Conservation (phyloP, 1,139 yeast species). For the Casaregolazyma suthepensis region DNA sequence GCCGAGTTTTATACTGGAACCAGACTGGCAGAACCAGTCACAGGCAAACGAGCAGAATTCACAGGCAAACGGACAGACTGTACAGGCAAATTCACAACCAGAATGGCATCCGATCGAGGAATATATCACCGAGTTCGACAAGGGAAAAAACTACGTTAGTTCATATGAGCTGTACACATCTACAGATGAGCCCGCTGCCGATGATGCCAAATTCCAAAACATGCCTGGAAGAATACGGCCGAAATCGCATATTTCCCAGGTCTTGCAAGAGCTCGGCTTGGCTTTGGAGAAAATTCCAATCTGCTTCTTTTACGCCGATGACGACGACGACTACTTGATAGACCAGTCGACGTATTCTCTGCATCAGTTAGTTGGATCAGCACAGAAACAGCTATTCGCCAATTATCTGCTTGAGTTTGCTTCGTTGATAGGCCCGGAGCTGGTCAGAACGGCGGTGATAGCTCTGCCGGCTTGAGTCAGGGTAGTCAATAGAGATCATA, state of each 20-base stretch:
- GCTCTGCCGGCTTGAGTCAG: constrained; percentile 1
- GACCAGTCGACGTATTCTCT: neutral
- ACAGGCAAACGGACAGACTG: neutral
- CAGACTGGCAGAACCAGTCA: constrained; percentile 17
- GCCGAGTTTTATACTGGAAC: constrained; percentile 35
- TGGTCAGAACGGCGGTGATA: neutral
- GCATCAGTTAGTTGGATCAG: neutral
- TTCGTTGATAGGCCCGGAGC: neutral
- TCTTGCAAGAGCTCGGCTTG: neutral
- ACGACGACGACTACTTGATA: neutral
- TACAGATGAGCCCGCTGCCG: neutral
- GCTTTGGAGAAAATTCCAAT: neutral
- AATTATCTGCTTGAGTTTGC: neutral
- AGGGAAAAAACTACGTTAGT: constrained; percentile 9
- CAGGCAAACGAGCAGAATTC: too few relatives aligned
- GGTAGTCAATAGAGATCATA: neutral
- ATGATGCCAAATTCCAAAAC: neutral
- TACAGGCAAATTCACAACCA: neutral
- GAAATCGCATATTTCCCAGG: neutral
- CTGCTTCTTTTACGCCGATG: neutral
- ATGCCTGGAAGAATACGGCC: constrained; percentile 10
- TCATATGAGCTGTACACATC: neutral
- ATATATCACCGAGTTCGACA: constrained; percentile 11
- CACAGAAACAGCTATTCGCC: neutral
- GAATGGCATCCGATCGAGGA: constrained; percentile 14